These are phyloP conservation scores for Prunus kanzakura DNA, from an alignment of 306 rosid genomes.

Conservation along the genomic window DNA sequence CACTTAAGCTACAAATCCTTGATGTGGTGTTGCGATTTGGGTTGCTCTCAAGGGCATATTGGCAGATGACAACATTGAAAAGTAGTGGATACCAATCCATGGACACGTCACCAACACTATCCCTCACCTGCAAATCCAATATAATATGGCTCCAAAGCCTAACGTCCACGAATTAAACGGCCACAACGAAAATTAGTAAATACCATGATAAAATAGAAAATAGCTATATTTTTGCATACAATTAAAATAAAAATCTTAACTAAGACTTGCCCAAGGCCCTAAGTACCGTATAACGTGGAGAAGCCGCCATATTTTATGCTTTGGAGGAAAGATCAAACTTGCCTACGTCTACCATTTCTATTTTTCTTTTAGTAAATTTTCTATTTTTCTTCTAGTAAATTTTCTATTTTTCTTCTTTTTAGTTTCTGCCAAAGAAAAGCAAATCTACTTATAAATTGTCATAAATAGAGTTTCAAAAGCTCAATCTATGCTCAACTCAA, in stretches of 20 bases:
- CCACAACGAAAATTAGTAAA: neutral
- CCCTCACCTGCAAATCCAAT: constrained; percentile 2
- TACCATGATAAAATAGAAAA: neutral
- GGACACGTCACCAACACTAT: constrained; percentile 7
- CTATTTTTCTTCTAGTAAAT: neutral
- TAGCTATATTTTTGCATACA: neutral
- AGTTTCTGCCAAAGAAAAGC: too few relatives aligned
- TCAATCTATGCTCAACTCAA: too few relatives aligned
- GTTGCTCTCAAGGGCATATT: too few relatives aligned
- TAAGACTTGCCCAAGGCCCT: neutral
- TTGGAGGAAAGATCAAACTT: neutral
- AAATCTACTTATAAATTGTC: neutral
- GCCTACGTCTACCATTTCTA: neutral
- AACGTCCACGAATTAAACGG: neutral
- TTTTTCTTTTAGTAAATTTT: neutral
- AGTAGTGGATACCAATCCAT: neutral
- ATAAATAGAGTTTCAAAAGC: neutral
- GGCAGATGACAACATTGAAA: too few relatives aligned
- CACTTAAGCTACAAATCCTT: too few relatives aligned
- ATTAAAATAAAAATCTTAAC: neutral
- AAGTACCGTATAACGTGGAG: neutral
- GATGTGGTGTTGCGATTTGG: too few relatives aligned
- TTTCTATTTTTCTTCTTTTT: neutral
- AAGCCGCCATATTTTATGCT: neutral
- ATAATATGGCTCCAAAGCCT: neutral